phyloP scores from a whole-genome alignment of 805 yeast genomes.

The Kodamaea kakaduensis region DNA sequence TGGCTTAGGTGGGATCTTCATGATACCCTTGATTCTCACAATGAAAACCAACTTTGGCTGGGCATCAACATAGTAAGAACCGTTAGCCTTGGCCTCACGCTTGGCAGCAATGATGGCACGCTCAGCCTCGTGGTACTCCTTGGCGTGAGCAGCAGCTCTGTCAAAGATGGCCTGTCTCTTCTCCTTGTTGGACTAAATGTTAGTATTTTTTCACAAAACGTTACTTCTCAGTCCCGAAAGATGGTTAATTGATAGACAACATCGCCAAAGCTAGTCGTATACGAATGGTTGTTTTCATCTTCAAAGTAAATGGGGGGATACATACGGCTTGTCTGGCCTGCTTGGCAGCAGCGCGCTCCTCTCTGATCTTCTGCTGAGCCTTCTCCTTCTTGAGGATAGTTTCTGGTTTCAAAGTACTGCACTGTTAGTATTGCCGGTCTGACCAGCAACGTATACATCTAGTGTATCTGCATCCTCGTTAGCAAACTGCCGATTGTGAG shows the following conservation, averaged over 20 bases:
- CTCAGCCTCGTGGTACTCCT: constrained; percentile 91
- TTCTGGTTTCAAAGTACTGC: constrained; percentile 68
- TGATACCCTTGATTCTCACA: constrained; percentile 98
- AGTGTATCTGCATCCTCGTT: constrained; percentile 13
- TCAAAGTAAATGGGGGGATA: constrained; percentile 40
- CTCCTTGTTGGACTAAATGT: constrained; percentile 42
- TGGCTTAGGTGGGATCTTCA: constrained; percentile 98
- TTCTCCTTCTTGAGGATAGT: constrained; percentile 78
- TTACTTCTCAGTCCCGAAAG: constrained; percentile 72
- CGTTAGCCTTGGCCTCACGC: constrained; percentile 92
- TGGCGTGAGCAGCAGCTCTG: constrained; percentile 95
- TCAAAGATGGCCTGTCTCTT: constrained; percentile 72
- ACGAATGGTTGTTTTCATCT: constrained; percentile 47
- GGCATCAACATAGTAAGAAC: constrained; percentile 93
- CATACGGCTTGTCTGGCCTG: constrained; percentile 78
- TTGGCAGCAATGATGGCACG: constrained; percentile 81
- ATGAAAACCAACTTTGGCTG: constrained; percentile 93
- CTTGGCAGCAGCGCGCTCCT: constrained; percentile 76
- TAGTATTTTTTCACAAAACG: constrained; percentile 24
- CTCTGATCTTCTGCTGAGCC: constrained; percentile 73
- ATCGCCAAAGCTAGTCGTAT: constrained; percentile 67
- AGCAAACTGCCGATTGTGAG: constrained; percentile 6
- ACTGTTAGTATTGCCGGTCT: constrained; percentile 23
- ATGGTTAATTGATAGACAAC: constrained; percentile 77
- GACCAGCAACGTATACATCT: constrained; percentile 4